Evolutionary conservation across 306 rosid genomes (phyloP).

Genomic region (Vigna radiata): DNA sequence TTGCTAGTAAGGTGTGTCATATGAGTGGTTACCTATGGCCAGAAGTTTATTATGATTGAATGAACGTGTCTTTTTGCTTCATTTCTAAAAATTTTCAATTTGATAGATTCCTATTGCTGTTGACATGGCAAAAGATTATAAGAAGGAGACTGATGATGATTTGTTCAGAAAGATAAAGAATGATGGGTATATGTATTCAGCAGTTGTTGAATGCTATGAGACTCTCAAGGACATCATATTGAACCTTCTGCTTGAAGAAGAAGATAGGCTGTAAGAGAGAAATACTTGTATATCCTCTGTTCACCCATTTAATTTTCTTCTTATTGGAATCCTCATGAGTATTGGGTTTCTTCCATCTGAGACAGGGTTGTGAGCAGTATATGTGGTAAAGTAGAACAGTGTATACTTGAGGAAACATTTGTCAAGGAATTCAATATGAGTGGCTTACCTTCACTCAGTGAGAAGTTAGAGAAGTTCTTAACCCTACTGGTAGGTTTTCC

Average conservation of each 20-base stretch:
- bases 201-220: slow-evolving; percentile 93
- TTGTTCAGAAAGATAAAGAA: slow-evolving; percentile 73
- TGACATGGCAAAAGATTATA: slow-evolving; percentile 96
- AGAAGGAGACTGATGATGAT: slow-evolving; percentile 75
- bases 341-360: slow-evolving; percentile 44
- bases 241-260: slow-evolving; percentile 60
- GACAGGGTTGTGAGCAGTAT: slow-evolving; percentile 63
- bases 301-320: slow-evolving; percentile 34
- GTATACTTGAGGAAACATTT: slow-evolving; percentile 48
- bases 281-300: slow-evolving; percentile 17
- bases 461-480: slow-evolving; percentile 85
- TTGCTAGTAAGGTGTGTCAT: slow-evolving; percentile 89
- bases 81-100: slow-evolving; percentile 39
- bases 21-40: slow-evolving; percentile 36
- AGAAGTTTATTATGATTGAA: slow-evolving; percentile 30
- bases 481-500: slow-evolving; percentile 67
- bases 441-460: slow-evolving; percentile 83
- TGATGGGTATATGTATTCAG: slow-evolving; percentile 84
- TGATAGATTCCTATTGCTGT: slow-evolving; percentile 95
- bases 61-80: slow-evolving; percentile 28
- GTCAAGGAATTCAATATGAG: slow-evolving; percentile 75
- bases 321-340: slow-evolving; percentile 18
- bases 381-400: slow-evolving; percentile 50
- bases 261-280: slow-evolving; percentile 70
- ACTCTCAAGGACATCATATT: slow-evolving; percentile 68